Evolutionary conservation across 2,329 filamentous ascomycete genomes (phyloP), one percentile per base, ranked within the genome.

Genomic region (Drechslerella coelobrocha): DNA sequence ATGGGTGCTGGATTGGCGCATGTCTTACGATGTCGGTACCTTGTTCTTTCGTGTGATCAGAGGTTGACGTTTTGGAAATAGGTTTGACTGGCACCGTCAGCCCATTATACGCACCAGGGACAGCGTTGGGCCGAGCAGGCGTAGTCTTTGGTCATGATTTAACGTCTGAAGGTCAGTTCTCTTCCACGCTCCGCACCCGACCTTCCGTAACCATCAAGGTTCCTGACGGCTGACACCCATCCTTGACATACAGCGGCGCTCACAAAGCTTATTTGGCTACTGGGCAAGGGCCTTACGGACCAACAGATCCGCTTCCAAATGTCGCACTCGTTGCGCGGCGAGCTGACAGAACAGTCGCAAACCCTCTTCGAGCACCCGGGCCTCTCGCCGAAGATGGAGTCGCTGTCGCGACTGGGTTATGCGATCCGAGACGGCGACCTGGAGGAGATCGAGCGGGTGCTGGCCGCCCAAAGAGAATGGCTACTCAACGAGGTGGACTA

Each of bases 141-240:
- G 91, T 97, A 52, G 90, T 96, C 29, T 92, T 94, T 74, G 92
- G 92, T 4, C 86, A 92, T 74, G 92, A 96, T 76, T 84, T 96
- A 80, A 97, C 92, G 0, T 89, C 89, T 21, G 92, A 97, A 80
- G 75, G 75, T 75, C 73, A 54, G 21, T 39, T 14, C 4, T n/a
- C 34, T n/a, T n/a, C 34, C 6, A 7, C 29, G 12, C 12, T 14
- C 34, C 2, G 39, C 45, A 43, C 29, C 34, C 52, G 41, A 8
- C 6, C 2, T 34, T 12, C 27, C 9, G 17, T 26, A 24, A 54
- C 17, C 34, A 1, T 24, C 29, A 41, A 39, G 27, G 6, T 17
- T 0, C 21, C 41, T 12, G 9, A 17, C 23, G 31, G 45, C 37
- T 14, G 4, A 43, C 26, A 19, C 8, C 12, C 59, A 52, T 21